Evolutionary conservation across 106 monocot genomes (phyloP).

Genomic region (Agapanthus africanus): DNA sequence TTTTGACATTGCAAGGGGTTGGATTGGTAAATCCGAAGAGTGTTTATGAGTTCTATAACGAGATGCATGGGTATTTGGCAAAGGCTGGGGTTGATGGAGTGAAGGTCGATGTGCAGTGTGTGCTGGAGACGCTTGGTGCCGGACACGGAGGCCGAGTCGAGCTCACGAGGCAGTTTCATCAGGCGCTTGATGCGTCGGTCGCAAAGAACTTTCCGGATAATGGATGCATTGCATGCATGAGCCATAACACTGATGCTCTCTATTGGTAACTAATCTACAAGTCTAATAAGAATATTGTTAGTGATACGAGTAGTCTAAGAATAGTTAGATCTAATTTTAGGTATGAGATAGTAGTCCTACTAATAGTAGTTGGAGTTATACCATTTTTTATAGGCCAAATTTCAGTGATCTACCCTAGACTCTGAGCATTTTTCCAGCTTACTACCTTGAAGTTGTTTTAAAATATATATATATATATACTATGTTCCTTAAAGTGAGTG

Average conservation of each 20-base stretch:
- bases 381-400: too few relatives aligned
- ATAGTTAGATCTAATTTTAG: too few relatives aligned
- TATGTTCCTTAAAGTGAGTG: too few relatives aligned
- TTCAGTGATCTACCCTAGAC: too few relatives aligned
- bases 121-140: conserved; percentile 81
- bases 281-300: too few relatives aligned
- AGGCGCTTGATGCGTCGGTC: conserved; percentile 78
- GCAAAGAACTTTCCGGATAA: conserved; percentile 81
- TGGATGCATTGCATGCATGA: conserved; percentile 93
- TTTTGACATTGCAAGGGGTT: conserved; percentile 60
- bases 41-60: conserved; percentile 66
- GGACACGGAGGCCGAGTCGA: conserved; percentile 71
- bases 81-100: conserved; percentile 73
- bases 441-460: too few relatives aligned
- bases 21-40: conserved; percentile 71
- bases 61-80: conserved; percentile 72
- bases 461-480: too few relatives aligned
- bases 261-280: conserved; percentile 89
- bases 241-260: conserved; percentile 79
- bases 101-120: conserved; percentile 89
- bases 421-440: too few relatives aligned
- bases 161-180: conserved; percentile 66
- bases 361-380: too few relatives aligned
- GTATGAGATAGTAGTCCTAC: too few relatives aligned
- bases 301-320: too few relatives aligned